phyloP scores from a whole-genome alignment of 805 yeast genomes.

The Lipomyces yamanashiensis region DNA sequence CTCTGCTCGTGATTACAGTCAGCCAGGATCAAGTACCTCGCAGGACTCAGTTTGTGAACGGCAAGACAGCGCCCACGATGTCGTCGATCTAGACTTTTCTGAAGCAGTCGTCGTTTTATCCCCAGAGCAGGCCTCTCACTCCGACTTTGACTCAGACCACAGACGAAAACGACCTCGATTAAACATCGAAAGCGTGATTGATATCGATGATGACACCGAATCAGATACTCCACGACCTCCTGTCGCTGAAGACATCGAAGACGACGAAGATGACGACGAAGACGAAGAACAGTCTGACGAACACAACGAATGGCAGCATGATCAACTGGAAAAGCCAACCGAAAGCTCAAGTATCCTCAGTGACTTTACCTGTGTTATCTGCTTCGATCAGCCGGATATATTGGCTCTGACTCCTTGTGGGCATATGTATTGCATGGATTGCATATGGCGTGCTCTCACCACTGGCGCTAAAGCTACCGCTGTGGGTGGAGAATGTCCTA shows the following conservation, averaged over 20 bases:
- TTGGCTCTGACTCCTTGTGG: constrained; percentile 46
- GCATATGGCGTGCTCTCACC: constrained; percentile 44
- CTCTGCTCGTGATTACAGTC: too few species aligned
- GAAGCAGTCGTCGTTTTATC: neutral
- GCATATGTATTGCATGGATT: constrained; percentile 47
- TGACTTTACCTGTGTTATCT: constrained; percentile 44
- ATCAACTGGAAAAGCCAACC: constrained; percentile 17
- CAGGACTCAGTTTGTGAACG: too few species aligned
- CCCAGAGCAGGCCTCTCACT: neutral
- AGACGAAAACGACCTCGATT: neutral
- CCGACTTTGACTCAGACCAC: neutral
- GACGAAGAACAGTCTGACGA: constrained; percentile 6
- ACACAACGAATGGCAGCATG: constrained; percentile 18
- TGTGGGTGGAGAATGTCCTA: constrained; percentile 44
- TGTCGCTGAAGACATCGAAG: constrained; percentile 3
- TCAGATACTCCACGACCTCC: neutral
- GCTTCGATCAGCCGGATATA: constrained; percentile 45
- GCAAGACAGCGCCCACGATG: neutral
- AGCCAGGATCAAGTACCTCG: too few species aligned
- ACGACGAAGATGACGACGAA: constrained; percentile 13
- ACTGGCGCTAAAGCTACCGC: constrained; percentile 40
- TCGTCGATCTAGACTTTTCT: neutral
- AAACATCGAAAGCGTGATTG: neutral
- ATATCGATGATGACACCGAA: constrained; percentile 24
- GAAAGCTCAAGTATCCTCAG: constrained; percentile 29